Base-by-base conservation (phyloP, 2,329 filamentous ascomycete genomes). In the Chaetomium globosum region DNA sequence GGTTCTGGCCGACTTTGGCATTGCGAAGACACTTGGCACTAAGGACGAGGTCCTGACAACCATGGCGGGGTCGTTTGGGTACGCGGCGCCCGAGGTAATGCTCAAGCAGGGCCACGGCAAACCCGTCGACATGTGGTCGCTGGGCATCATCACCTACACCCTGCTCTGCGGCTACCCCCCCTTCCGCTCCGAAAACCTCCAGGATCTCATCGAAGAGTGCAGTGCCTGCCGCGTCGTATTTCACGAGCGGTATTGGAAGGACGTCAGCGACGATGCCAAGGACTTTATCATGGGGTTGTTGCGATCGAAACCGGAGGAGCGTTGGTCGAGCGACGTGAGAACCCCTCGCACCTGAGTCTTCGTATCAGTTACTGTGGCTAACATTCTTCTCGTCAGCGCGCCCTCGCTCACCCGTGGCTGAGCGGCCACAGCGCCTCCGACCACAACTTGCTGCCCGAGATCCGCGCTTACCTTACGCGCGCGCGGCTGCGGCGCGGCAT, bases 111-210 rank as follows among this genome's bases (percentile, higher is more conserved):
- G 95, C 23, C 96, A 99, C 77, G 95, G 95, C 76, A 99, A 98
- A 79, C 92, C 95, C 4, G 95, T 98, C 39, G 95, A 99, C 76
- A 97, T 99, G 92, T 99, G 95, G 95, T 98, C 95, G 3, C 85
- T 99, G 79, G 95, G 95, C 68, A 95, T 99, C 74, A 99, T 99
- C 74, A 98, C 95, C 51, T 99, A 99, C 80, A 99, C 95, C 19
- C 84, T 99, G 31, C 90, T 99, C 59, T 99, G 96, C 76, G 95
- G 95, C 71, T 99, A 99, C 82, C 97, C 94, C 53, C 95, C 95
- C 23, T 99, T 99, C 86, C 89, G 95, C 71, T 95, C 93, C 68
- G 95, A 99, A 81, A 97, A 91, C 74, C 83, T 99, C 57, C 86
- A 90, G 70, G 95, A 98, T 73, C 83, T 99, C 70, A 96, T 99